Conservation (phyloP, 2,329 filamentous ascomycete genomes). For the Verticillium klebahnii region DNA sequence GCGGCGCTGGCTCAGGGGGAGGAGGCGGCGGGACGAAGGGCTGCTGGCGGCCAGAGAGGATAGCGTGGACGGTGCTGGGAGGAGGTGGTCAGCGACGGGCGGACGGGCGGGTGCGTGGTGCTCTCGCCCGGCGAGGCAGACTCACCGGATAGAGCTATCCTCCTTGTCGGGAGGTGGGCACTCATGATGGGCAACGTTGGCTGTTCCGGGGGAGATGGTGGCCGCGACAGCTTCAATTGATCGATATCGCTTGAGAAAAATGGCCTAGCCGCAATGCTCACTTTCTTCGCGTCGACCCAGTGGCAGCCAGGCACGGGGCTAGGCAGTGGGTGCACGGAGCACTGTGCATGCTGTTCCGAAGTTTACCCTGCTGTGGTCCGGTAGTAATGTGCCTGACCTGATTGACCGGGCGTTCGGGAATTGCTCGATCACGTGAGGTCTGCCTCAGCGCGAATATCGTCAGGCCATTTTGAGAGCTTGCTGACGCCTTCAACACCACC, state of each 20-base stretch:
- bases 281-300: not conserved
- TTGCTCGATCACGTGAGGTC: conserved; percentile 2
- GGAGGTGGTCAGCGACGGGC: not conserved
- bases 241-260: not conserved
- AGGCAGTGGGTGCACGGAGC: not conserved
- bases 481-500: not conserved
- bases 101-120: not conserved
- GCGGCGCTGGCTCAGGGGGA: conserved; percentile 30
- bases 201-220: not conserved
- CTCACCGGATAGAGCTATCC: not conserved
- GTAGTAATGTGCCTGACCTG: not conserved
- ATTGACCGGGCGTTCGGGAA: not conserved
- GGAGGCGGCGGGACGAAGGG: conserved; percentile 9
- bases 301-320: not conserved
- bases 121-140: not conserved
- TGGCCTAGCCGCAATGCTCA: not conserved
- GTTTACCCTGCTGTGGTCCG: not conserved
- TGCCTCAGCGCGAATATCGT: conserved; percentile 4
- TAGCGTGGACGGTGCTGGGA: not conserved
- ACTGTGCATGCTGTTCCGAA: not conserved
- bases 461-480: conserved; percentile 3
- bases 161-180: not conserved
- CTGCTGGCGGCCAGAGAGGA: not conserved
- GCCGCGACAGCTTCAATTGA: not conserved
- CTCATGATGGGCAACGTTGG: conserved; percentile 1